Evolutionary conservation across 2,329 filamentous ascomycete genomes (phyloP), one percentile per base, ranked within the genome.

Genomic region (Chaetomiaceae sp.): DNA sequence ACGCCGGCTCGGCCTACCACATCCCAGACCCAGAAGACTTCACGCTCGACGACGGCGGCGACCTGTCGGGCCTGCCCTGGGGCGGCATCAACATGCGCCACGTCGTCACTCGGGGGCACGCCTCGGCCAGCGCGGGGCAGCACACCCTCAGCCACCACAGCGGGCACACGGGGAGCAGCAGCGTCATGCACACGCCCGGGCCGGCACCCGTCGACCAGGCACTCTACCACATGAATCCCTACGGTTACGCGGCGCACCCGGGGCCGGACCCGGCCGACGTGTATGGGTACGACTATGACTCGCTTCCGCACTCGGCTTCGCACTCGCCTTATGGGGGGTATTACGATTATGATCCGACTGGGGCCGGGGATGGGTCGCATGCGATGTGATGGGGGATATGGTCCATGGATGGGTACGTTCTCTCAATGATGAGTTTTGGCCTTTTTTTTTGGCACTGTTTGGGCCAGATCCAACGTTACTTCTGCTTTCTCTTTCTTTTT

Each of bases 1-100:
- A 82, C 54, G 87, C 87, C 3, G 81, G 78, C 39, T 80, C 80
- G 65, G 78, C 80, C 55, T 90, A 90, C 65, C 75, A 76, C 15
- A 77, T 83, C 1, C 82, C 84, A 0, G 75, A 78, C 19, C 73
- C 82, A 3, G 71, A 74, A 14, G 82, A 87, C 37, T 73, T 87
- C 33, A 69, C 69, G 54, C 65, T 64, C 33, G 77, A 79, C 45
- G 63, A 71, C 33, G 75, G 46, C 23, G 54, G 51, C 17, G 74
- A 82, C 3, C 73, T 82, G 6, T 83, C 84, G 0, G 87, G 87
- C 0, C 72, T 89, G 3, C 87, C 87, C 0, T 90, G 86, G 87
- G 87, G 87, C 33, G 79, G 84, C 19, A 69, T 88, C 59, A 86
- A 78, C 56, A 76, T 89, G 69, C 76, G 72, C 36, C 75, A 77